Conservation (phyloP, 805 yeast species). For the Komagataella pastoris region DNA sequence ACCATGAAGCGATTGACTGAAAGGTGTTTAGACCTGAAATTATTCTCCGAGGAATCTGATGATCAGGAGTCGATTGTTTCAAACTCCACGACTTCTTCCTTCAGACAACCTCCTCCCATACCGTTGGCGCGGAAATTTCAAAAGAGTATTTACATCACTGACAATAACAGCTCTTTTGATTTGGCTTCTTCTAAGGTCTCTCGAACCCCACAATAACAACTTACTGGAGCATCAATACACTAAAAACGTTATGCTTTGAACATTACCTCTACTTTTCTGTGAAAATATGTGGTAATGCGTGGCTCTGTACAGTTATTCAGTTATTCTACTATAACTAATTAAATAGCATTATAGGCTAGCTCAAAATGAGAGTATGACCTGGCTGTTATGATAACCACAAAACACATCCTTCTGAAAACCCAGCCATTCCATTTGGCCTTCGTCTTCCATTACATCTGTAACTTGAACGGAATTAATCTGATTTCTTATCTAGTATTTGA, state of each 20-base stretch:
- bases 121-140: conserved; percentile 2
- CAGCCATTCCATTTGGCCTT: no score
- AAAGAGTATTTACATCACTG: neutral
- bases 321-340: no score
- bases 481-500: neutral
- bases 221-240: no score
- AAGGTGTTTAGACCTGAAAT: conserved; percentile 17
- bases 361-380: no score
- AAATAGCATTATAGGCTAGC: no score
- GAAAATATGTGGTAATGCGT: no score
- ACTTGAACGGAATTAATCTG: no score
- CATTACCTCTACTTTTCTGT: neutral
- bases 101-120: conserved; percentile 2
- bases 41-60: conserved; percentile 5
- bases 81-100: neutral
- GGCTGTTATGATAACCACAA: no score
- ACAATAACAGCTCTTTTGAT: neutral
- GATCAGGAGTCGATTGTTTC: conserved; percentile 1
- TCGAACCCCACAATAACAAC: neutral
- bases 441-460: no score
- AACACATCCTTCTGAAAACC: no score
- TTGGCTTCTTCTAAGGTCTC: neutral
- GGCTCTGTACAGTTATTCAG: no score
- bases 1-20: conserved; percentile 28
- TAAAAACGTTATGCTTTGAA: no score